Conservation (phyloP, 805 yeast species). For the Groenewaldozyma salmanticensis region DNA sequence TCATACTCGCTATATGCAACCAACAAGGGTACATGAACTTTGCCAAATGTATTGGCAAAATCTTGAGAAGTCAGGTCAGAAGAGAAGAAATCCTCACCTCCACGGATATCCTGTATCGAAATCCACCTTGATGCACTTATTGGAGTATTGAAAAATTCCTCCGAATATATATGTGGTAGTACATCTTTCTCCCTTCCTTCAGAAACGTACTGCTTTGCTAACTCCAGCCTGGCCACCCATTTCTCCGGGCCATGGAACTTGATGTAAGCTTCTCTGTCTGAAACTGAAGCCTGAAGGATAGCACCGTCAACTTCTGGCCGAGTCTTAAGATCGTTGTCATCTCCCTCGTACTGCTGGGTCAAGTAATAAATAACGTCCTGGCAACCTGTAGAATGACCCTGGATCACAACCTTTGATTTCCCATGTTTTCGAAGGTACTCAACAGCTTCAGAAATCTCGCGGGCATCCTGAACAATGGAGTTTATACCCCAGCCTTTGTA, state of each 20-base stretch:
- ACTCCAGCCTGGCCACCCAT: conserved; percentile 21
- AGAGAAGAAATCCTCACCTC: conserved; percentile 76
- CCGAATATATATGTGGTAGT: conserved; percentile 41
- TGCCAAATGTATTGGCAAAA: conserved; percentile 42
- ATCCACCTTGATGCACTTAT: conserved; percentile 61
- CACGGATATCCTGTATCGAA: conserved; percentile 45
- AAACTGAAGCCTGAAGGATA: conserved; percentile 59
- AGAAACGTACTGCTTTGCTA: conserved; percentile 28
- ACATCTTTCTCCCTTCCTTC: conserved; percentile 39
- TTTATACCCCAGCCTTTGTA: conserved; percentile 65
- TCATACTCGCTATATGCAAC: conserved; percentile 52
- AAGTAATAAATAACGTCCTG: conserved; percentile 62
- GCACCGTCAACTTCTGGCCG: conserved; percentile 24
- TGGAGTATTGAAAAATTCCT: conserved; percentile 42
- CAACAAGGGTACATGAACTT: conserved; percentile 32
- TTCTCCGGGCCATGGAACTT: conserved; percentile 21
- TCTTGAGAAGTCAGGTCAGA: conserved; percentile 43
- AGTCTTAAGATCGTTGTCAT: conserved; percentile 6
- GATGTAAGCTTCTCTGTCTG: conserved; percentile 37
- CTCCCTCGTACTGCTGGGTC: conserved; percentile 29
- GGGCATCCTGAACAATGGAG: conserved; percentile 46
- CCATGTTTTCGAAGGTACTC: conserved; percentile 37
- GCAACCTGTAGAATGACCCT: conserved; percentile 82
- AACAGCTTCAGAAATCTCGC: conserved; percentile 46
- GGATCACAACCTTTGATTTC: conserved; percentile 44